Conservation (phyloP, 495 filamentous ascomycete genomes). For the Penicillium simplicissimum region DNA sequence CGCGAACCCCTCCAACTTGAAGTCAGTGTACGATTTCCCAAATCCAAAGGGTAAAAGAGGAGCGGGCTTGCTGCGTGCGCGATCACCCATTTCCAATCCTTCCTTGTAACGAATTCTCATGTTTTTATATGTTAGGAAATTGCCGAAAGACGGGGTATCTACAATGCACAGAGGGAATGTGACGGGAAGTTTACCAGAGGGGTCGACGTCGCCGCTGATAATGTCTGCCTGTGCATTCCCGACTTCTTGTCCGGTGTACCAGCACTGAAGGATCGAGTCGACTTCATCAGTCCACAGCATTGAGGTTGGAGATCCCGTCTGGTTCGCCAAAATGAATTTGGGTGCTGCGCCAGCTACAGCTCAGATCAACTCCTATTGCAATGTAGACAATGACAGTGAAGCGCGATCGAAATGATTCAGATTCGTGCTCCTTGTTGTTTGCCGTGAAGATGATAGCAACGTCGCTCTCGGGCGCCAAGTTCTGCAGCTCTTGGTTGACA, state of each 20-base stretch:
- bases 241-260: constrained; percentile 61
- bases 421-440: constrained; percentile 11
- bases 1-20: not conserved
- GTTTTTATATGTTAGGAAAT: constrained; percentile 64
- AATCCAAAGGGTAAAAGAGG: constrained; percentile 1
- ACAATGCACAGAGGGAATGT: constrained; percentile 60
- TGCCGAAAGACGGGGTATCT: constrained; percentile 64
- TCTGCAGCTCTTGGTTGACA: not conserved
- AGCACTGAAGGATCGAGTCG: constrained; percentile 62
- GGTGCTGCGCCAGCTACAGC: not conserved
- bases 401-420: constrained; percentile 10
- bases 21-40: not conserved
- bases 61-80: not conserved
- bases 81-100: constrained; percentile 7
- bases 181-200: constrained; percentile 49
- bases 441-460: constrained; percentile 7
- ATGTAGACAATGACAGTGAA: constrained; percentile 2
- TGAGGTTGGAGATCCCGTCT: constrained; percentile 3
- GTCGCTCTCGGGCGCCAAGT: constrained; percentile 4
- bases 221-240: constrained; percentile 54
- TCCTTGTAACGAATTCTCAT: constrained; percentile 51
- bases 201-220: constrained; percentile 57
- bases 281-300: constrained; percentile 48
- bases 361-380: constrained; percentile 2
- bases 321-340: constrained; percentile 1